Base-by-base conservation (phyloP, 495 filamentous ascomycete genomes). In the Achaetomiella virescens region DNA sequence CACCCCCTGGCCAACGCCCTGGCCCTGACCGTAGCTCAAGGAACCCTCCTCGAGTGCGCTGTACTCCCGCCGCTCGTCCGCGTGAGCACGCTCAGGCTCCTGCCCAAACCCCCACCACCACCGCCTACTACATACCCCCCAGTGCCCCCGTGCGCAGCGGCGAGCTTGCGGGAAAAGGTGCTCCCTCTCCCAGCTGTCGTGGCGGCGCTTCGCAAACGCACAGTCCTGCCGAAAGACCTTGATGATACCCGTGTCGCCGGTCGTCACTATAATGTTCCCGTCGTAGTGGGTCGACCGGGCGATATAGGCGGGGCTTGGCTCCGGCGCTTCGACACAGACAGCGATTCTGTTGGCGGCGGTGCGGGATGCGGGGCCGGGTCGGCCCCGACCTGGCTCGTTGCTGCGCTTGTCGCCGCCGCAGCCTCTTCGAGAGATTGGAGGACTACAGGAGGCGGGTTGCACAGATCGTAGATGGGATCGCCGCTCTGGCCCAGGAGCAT, bases 201-300 rank as follows among this genome's bases (percentile, higher is more conserved):
- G 73, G 6, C 75, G 72, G 5, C 84, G 79, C 60, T 83, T 83
- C 33, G 61, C 48, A 49, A 68, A 80, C 1, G 93, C 93, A 62
- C 92, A 97, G 70, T 96, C 91, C 69, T 96, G 91, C 6, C 93
- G 83, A 64, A 96, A 95, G 4, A 97, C 84, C 67, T 96, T 96
- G 69, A 99, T 95, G 38, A 81, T 79, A 49, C 93, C 93, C 8
- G 81, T 80, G 61, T 89, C 90, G 64, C 96, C 91, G 14, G 93
- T 90, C 0, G 91, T 91, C 53, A 97, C 82, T 53, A 99, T 85
- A 61, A 99, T 96, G 62, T 96, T 88, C 27, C 93, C 93, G 57
- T 86, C 87, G 6, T 76, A 78, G 66, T 99, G 95, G 17, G 73
- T 77, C 14, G 82, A 84, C 4, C 92, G 81, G 7, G 86, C 76